Base-by-base conservation (phyloP, 2,329 filamentous ascomycete genomes). In the Furcasterigmium furcatum region DNA sequence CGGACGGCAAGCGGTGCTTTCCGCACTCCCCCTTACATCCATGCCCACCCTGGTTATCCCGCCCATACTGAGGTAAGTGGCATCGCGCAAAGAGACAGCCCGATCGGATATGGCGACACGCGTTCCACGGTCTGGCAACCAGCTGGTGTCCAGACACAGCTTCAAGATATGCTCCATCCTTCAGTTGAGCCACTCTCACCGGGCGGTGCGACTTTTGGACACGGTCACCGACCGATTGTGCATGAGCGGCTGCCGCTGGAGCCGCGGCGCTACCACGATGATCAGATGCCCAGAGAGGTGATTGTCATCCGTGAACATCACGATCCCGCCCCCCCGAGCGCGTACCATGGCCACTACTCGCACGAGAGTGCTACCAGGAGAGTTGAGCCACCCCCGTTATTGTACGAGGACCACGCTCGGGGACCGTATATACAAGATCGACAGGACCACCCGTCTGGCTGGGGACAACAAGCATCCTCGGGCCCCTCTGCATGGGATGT, bases 161-260 rank as follows among this genome's bases (percentile, higher is more conserved):
- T 60, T 22, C 66, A 69, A 52, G 73, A 77, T 32, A 63, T 70
- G 53, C 57, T 74, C 48, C 63, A 77, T 13, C 70, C 56, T 9
- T 77, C 73, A 7, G 69, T 76, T 52, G 74, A 77, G 50, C 65
- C 68, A 18, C 53, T 43, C 7, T 73, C 71, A 27, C 70, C 70
- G 5, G 53, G 60, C 20, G 38, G 34, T n/a, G 43, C 55, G 4
- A 61, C 61, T 2, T 67, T 66, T 54, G 54, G 67, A 35, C 43
- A 57, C 24, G 46, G 64, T 24, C 62, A 50, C 41, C 44, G 44
- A 19, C 30, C 35, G 18, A 43, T 48, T 13, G 52, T 49, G 44
- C 50, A 52, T 24, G 57, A 55, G 18, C 50, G 48, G 40, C 51
- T 12, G 6, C 50, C 49, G 40, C 51, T 12, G 6, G 9, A 16